Base-by-base conservation (phyloP, 2,329 filamentous ascomycete genomes). In the Microsporum audouinii region DNA sequence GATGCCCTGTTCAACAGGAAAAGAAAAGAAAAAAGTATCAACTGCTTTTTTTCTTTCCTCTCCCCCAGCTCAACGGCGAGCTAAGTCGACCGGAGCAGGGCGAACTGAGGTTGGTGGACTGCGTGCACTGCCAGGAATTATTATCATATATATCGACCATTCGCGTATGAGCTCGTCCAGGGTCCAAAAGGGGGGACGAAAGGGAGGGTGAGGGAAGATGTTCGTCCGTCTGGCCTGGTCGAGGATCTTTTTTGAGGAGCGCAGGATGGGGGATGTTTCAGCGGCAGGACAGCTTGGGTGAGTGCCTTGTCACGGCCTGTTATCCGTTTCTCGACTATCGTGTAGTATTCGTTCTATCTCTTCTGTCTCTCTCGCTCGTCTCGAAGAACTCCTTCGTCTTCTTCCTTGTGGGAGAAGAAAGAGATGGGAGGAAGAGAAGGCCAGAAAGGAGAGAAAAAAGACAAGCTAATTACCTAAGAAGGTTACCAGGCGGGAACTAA, bases 391-490 rank as follows among this genome's bases (percentile, higher is more conserved):
- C 17, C 17, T 23, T 23, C 17, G 17, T 23, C 17, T 23, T 23
- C 17, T 23, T 23, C 17, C 17, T 23, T 23, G 17, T 23, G 17
- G 17, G 17, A 23, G 17, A 23, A 23, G 17, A 23, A 23, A 23
- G 17, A 23, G 17, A 23, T 23, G 17, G 17, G 17, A 23, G 17
- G 17, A 23, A 23, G 17, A 23, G 45, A n/a, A n/a, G 23, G 45
- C 45, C 6, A 49, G 34, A 49, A 49, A 49, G 45, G 45, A 49
- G 45, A 49, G 2, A 7, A 1, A 5, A n/a, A 49, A 29, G 45
- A n/a, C 39, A 23, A 49, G 45, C 45, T 49, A 53, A 53, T 53
- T 53, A 53, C 49, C 49, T 53, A 53, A 53, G 17, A 53, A 53
- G 49, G 49, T 33, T 53, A 53, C 12, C 47, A 1, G 47, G 27